These are phyloP conservation scores for Phaffia rhodozyma DNA, from an alignment of 1,284 basidiomycete species.

Conservation along the genomic window DNA sequence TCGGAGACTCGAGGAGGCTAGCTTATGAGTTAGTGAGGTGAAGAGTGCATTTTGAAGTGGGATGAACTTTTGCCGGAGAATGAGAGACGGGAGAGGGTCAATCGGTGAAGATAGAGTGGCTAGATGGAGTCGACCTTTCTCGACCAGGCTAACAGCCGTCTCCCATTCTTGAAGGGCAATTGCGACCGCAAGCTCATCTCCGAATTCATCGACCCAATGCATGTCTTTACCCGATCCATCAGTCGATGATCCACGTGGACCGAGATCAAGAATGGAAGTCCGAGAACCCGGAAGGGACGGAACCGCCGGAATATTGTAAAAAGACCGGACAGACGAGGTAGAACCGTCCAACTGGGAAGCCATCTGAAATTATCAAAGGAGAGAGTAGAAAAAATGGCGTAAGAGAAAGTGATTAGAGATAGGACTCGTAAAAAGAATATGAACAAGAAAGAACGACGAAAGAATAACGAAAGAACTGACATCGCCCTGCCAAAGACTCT, in stretches of 20 bases:
- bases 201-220: constrained; percentile 77
- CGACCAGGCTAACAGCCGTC: constrained; percentile 67
- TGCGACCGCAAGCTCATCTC: constrained; percentile 80
- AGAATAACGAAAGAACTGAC: constrained; percentile 35
- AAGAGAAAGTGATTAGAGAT: not conserved
- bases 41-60: constrained; percentile 59
- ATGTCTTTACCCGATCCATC: constrained; percentile 44
- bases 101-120: not conserved
- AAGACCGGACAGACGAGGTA: not conserved
- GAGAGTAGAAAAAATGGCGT: not conserved
- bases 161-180: constrained; percentile 85
- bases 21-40: constrained; percentile 56
- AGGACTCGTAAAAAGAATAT: no score
- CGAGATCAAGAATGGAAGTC: not conserved
- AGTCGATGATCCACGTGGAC: not conserved
- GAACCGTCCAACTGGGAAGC: not conserved
- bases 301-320: not conserved
- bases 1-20: constrained; percentile 61
- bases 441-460: not conserved
- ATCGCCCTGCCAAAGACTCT: constrained; percentile 61
- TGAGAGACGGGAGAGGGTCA: not conserved
- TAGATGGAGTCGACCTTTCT: constrained; percentile 48
- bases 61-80: constrained; percentile 45
- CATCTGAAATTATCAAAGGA: not conserved
- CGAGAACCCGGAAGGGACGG: not conserved